Base-by-base conservation (phyloP, 169 alveolate genomes). In the Besnoitia besnoiti region DNA sequence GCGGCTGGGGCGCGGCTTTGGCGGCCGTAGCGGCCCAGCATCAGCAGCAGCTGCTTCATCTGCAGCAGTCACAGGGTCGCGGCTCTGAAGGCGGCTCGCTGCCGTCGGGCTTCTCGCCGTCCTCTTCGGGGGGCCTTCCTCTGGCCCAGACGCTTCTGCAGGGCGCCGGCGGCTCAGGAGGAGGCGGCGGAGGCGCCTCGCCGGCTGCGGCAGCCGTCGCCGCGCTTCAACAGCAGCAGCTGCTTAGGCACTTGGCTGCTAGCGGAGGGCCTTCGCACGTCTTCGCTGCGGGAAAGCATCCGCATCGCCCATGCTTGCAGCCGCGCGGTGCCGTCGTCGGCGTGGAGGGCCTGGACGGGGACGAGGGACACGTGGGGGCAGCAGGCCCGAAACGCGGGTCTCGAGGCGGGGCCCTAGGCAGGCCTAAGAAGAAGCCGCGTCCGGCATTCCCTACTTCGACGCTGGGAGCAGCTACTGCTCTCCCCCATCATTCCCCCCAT, bases 221-320 rank as follows among this genome's bases (percentile, higher is more conserved):
- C 37, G n/a, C 55, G 61, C 87, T 42, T 21, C 87, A 77, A 12
- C 87, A 77, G 87, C 87, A 77, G 87, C 87, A 77, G 59, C 55
- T 77, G 16, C 49, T 77, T 7, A 2, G 87, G 8, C 87, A 77
- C 19, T 35, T 77, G 37, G 59, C 87, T 8, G 33, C 39, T 16
- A 24, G 42, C 33, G 82, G 37, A 0, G 30, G 59, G 12, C 50
- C 87, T 10, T 19, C 87, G n/a, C 59, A 37, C 21, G 59, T 42
- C 7, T 19, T 35, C 33, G 7, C 50, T 4, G 49, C 50, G 37
- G 55, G 87, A 14, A 77, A 27, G 10, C 40, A 7, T 21, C 33
- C 3, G 33, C 87, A 77, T 4, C 59, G 3, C 27, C 59, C 49
- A 3, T 0, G 59, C 61, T 27, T 27, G 55, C 40, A 19, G 61